These are phyloP conservation scores for Solanum chiquidenum DNA, from an alignment of 257 asterid genomes.

Conservation along the genomic window DNA sequence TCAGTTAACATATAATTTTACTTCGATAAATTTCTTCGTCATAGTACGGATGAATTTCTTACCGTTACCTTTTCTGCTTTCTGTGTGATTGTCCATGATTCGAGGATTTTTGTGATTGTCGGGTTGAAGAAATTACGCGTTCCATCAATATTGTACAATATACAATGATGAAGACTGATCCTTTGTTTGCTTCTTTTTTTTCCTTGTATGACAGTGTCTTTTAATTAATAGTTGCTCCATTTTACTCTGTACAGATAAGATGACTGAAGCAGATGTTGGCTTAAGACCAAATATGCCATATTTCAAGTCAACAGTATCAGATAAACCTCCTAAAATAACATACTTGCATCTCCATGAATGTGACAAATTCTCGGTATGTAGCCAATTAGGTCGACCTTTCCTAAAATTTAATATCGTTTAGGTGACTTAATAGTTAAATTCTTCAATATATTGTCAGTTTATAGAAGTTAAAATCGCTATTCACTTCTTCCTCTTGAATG, in stretches of 20 bases:
- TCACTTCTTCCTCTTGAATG: not conserved
- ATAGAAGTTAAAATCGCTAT: not conserved
- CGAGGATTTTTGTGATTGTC: not conserved
- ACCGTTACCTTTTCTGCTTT: not conserved
- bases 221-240: not conserved
- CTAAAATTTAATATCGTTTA: not conserved
- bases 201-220: not conserved
- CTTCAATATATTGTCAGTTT: not conserved
- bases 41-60: not conserved
- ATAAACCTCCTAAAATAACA: slow-evolving; percentile 37
- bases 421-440: not conserved
- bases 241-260: not conserved
- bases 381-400: not conserved
- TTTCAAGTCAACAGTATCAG: slow-evolving; percentile 22
- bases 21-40: not conserved
- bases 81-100: not conserved
- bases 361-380: slow-evolving; percentile 59
- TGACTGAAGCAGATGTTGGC: not conserved
- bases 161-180: not conserved
- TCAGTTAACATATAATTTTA: not conserved
- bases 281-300: slow-evolving; percentile 23
- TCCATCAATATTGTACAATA: not conserved
- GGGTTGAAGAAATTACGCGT: not conserved
- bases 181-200: not conserved
- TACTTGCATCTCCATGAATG: slow-evolving; percentile 56